Evolutionary conservation across 352 stramenopile genomes (phyloP).

Genomic region (Globisporangium camurandrum): DNA sequence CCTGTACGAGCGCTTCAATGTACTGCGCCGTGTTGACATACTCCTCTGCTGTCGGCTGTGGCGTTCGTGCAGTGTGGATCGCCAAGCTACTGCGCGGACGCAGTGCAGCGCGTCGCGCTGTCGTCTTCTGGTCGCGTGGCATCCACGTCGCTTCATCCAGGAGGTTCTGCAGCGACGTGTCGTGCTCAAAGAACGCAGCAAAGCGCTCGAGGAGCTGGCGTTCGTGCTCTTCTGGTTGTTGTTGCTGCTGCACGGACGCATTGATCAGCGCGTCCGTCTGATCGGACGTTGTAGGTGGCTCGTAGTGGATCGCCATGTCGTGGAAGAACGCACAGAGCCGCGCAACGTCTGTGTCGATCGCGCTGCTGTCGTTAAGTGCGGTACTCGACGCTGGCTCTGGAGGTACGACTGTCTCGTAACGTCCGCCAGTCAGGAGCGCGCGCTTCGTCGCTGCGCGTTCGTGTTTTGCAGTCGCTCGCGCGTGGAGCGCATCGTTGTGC

Average conservation of each 20-base stretch:
- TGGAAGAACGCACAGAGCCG: slow-evolving; percentile 37
- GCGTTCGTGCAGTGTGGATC: neutral
- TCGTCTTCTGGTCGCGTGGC: slow-evolving; percentile 18
- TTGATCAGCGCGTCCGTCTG: slow-evolving; percentile 15
- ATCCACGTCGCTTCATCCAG: slow-evolving; percentile 51
- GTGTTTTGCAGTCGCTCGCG: slow-evolving; percentile 12
- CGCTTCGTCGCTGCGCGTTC: slow-evolving; percentile 11
- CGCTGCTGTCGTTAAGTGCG: neutral
- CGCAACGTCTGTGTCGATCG: slow-evolving; percentile 4
- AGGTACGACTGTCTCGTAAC: neutral
- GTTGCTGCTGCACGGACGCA: slow-evolving; percentile 6
- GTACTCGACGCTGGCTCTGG: neutral
- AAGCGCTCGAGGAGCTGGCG: slow-evolving; percentile 29
- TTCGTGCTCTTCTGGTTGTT: slow-evolving; percentile 19
- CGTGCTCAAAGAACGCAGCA: slow-evolving; percentile 31
- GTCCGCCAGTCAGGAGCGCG: neutral
- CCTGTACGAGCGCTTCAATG: slow-evolving; percentile 39
- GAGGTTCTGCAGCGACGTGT: slow-evolving; percentile 32
- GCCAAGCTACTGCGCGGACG: slow-evolving; percentile 4
- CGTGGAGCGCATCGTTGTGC: slow-evolving; percentile 17
- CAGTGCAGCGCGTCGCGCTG: slow-evolving; percentile 8
- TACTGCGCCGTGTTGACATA: slow-evolving; percentile 41
- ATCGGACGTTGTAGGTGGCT: too few relatives aligned
- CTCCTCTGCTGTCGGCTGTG: slow-evolving; percentile 28
- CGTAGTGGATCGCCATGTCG: slow-evolving; percentile 42